phyloP scores from a whole-genome alignment of 257 asterid genomes.

The Solanum rostratum region DNA sequence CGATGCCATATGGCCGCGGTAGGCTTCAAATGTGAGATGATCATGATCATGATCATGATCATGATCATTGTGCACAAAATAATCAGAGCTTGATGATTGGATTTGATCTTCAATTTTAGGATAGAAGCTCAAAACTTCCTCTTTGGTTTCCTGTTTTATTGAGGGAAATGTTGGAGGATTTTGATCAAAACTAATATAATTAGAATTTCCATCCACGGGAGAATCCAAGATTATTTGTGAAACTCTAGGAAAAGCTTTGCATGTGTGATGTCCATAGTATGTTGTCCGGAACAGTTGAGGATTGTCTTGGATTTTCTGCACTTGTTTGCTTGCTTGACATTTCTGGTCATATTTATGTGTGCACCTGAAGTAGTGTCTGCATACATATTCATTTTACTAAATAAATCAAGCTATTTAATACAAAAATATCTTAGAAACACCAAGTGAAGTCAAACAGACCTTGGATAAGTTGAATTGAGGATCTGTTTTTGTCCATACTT shows the following conservation, averaged over 20 bases:
- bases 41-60: background rate
- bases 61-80: background rate
- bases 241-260: constrained; percentile 12
- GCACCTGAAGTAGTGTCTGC: constrained; percentile 70
- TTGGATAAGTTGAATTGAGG: constrained; percentile 38
- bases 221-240: constrained; percentile 13
- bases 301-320: constrained; percentile 36
- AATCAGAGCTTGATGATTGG: constrained; percentile 1
- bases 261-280: constrained; percentile 46
- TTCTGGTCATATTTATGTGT: constrained; percentile 55
- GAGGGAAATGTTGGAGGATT: background rate
- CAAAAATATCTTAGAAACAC: no score
- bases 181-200: constrained; percentile 27
- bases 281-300: constrained; percentile 43
- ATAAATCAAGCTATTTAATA: no score
- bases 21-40: background rate
- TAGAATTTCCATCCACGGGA: constrained; percentile 7
- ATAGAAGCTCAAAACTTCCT: background rate
- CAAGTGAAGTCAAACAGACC: constrained; percentile 14
- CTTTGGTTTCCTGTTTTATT: constrained; percentile 11
- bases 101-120: background rate
- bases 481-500: constrained; percentile 68
- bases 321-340: constrained; percentile 60
- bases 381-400: background rate
- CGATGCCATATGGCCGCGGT: background rate